Evolutionary conservation across 2,329 filamentous ascomycete genomes (phyloP).

Genomic region (Diplodia seriata): DNA sequence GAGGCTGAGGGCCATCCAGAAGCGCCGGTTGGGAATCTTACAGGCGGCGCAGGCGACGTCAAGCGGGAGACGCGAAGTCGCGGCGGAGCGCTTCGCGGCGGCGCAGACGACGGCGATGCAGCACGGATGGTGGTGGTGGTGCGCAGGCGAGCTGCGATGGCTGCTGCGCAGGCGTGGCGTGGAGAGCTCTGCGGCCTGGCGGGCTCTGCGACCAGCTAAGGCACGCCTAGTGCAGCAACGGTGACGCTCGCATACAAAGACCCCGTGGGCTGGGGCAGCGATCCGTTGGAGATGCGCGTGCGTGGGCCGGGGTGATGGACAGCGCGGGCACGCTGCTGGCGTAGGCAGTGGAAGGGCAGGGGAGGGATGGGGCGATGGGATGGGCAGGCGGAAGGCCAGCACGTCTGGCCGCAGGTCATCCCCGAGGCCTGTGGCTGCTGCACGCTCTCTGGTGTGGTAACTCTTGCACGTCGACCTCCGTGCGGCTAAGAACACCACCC

Average conservation of each 20-base stretch:
- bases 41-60: slow-evolving; percentile 20
- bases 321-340: background rate
- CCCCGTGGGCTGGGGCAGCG: slow-evolving; percentile 27
- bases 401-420: slow-evolving; percentile 24
- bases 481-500: slow-evolving; percentile 23
- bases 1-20: slow-evolving; percentile 26
- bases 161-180: slow-evolving; percentile 31
- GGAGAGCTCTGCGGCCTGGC: slow-evolving; percentile 26
- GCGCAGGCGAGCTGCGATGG: slow-evolving; percentile 12
- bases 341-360: slow-evolving; percentile 1
- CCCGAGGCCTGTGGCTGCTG: slow-evolving; percentile 34
- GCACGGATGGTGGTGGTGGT: slow-evolving; percentile 19
- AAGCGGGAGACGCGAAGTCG: slow-evolving; percentile 25
- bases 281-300: slow-evolving; percentile 29
- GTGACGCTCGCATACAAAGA: slow-evolving; percentile 32
- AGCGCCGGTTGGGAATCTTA: slow-evolving; percentile 16
- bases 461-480: slow-evolving; percentile 33
- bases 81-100: slow-evolving; percentile 22
- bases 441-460: slow-evolving; percentile 35
- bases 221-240: slow-evolving; percentile 31
- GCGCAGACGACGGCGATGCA: slow-evolving; percentile 23
- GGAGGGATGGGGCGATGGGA: slow-evolving; percentile 30
- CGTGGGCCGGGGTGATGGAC: slow-evolving; percentile 19
- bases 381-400: slow-evolving; percentile 23
- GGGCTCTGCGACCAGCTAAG: slow-evolving; percentile 27